Conservation (phyloP, 148 eudicot genomes). For the Beta vulgaris region DNA sequence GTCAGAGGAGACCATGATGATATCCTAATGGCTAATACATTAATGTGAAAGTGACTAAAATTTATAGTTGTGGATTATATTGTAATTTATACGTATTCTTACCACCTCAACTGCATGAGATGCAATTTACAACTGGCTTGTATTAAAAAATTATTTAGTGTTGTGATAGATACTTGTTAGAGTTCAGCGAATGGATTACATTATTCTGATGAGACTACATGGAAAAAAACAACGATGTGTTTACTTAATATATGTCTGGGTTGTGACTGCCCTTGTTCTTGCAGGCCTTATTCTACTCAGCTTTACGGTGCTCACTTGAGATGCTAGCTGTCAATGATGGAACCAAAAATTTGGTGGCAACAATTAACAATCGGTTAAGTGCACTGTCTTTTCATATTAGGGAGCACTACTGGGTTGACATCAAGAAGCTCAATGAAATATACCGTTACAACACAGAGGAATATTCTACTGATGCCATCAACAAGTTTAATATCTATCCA, state of each 20-base stretch:
- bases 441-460: constrained; percentile 94
- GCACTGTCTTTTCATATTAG: constrained; percentile 83
- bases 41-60: neutral
- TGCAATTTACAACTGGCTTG: neutral
- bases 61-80: neutral
- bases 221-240: neutral
- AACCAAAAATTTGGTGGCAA: constrained; percentile 57
- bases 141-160: neutral
- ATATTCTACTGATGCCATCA: constrained; percentile 82
- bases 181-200: neutral
- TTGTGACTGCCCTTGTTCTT: constrained; percentile 8
- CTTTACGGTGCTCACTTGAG: constrained; percentile 76
- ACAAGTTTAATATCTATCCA: constrained; percentile 87
- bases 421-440: constrained; percentile 78
- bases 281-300: constrained; percentile 84
- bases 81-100: neutral
- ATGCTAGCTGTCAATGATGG: constrained; percentile 67
- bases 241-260: constrained; percentile 4
- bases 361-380: constrained; percentile 66
- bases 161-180: neutral
- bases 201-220: neutral
- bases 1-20: neutral
- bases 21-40: neutral
- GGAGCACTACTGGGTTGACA: constrained; percentile 87
- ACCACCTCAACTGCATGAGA: neutral